These are phyloP conservation scores for Coniochaeta ligniaria DNA, from an alignment of 2,329 filamentous ascomycete species.

Conservation along the genomic window DNA sequence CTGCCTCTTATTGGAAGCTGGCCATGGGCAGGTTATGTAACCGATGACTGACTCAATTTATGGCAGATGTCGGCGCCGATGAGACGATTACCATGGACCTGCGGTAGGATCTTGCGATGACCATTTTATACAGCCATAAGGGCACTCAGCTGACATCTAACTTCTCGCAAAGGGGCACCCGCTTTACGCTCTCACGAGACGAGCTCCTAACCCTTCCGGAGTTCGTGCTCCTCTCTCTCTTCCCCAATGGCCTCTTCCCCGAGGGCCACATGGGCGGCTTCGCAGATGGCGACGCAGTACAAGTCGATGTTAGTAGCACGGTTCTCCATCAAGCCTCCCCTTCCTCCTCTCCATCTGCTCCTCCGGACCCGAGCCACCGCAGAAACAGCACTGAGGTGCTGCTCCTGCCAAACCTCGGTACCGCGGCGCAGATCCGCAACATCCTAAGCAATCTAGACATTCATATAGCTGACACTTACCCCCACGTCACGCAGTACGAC, in stretches of 20 bases:
- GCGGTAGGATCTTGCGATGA: slow-evolving; percentile 51
- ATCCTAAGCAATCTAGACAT: slow-evolving; percentile 30
- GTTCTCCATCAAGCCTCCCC: slow-evolving; percentile 10
- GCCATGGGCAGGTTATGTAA: neutral
- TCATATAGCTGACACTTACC: slow-evolving; percentile 33
- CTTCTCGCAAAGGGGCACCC: slow-evolving; percentile 61
- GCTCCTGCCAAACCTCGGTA: neutral
- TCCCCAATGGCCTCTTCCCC: slow-evolving; percentile 95
- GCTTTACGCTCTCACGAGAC: slow-evolving; percentile 89
- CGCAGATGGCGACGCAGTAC: slow-evolving; percentile 87
- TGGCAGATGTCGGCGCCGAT: slow-evolving; percentile 70
- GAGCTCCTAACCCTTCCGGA: slow-evolving; percentile 93
- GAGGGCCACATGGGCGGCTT: slow-evolving; percentile 94
- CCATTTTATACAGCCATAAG: neutral
- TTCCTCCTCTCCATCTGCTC: slow-evolving; percentile 12
- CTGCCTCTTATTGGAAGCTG: neutral
- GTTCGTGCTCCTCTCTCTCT: slow-evolving; percentile 94
- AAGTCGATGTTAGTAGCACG: slow-evolving; percentile 69
- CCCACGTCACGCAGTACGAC: slow-evolving; percentile 66
- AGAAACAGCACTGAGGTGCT: neutral
- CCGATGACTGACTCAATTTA: slow-evolving; percentile 7
- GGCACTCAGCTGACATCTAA: slow-evolving; percentile 17
- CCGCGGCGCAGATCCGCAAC: slow-evolving; percentile 16
- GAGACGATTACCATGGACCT: slow-evolving; percentile 94
- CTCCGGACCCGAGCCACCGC: neutral